Evolutionary conservation across 78 protist genomes (phyloP), one percentile per base, ranked within the genome.

Genomic region (Parvularia atlantis): DNA sequence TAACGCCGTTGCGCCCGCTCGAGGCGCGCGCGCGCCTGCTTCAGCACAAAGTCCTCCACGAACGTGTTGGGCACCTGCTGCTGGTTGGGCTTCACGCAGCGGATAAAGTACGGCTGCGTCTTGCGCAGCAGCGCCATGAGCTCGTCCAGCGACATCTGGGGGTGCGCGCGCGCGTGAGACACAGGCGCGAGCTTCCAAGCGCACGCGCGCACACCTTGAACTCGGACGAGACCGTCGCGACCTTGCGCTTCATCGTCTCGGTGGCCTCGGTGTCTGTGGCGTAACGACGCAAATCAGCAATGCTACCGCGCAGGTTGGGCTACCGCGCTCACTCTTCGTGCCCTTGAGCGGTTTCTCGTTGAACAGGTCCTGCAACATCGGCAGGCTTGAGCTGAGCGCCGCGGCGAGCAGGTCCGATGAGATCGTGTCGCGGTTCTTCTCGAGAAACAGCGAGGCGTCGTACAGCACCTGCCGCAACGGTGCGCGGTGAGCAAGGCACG

Each of bases 371-470:
- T 41, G 1, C n/a, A 65, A 54, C 14, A 65, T 14, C 36, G 3
- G 30, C n/a, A 33, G 39, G 14, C 30, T 1, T 2, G n/a, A 9
- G n/a, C n/a, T n/a, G n/a, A n/a, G n/a, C n/a, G n/a, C n/a, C n/a
- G n/a, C n/a, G n/a, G n/a, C n/a, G n/a, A n/a, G n/a, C n/a, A n/a
- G n/a, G n/a, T n/a, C n/a, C n/a, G n/a, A n/a, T n/a, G n/a, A n/a
- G n/a, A n/a, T n/a, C 39, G 73, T 36, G 74, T 88, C 89, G 63
- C 83, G 83, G 88, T 93, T 93, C 80, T 88, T 90, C 66, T 84
- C 92, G 35, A 85, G 70, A 80, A 94, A 94, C 28, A 83, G 88
- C 28, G n/a, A 63, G 26, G 73, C 37, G n/a, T 19, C 62, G 81
- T 94, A 94, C 39, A 44, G 5, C 39, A 90, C 91, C 68, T 57